phyloP scores from a whole-genome alignment of 1,284 basidiomycete species.

The Hypsizygus ulmarius region DNA sequence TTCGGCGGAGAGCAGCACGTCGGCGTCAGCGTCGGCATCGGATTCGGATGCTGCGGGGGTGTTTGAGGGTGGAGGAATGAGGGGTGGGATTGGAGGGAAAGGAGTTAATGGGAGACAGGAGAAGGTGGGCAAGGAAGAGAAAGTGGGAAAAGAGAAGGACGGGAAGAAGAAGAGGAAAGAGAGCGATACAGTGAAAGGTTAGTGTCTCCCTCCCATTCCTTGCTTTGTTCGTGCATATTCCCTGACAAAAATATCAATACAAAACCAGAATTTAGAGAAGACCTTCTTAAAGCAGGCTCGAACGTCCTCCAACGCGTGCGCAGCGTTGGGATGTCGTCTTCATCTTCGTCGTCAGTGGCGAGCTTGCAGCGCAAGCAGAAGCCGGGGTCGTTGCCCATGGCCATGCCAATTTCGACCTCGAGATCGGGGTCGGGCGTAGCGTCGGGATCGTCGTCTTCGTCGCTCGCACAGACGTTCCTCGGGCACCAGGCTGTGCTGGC shows the following conservation, averaged over 20 bases:
- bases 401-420: no score
- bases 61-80: conserved; percentile 13
- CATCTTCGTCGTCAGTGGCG: conserved; percentile 10
- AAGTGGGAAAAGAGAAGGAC: neutral
- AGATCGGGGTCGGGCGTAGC: no score
- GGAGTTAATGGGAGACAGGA: conserved; percentile 17
- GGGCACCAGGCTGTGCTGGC: no score
- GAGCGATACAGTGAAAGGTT: conserved; percentile 21
- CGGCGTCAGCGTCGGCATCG: conserved; percentile 31
- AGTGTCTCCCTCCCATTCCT: conserved; percentile 34
- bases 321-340: conserved; percentile 23
- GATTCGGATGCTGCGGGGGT: conserved; percentile 27
- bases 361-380: neutral
- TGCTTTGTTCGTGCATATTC: no score
- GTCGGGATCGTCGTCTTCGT: no score
- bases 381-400: no score
- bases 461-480: no score
- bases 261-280: conserved; percentile 18
- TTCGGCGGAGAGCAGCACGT: conserved; percentile 20
- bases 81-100: neutral
- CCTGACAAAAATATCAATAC: conserved; percentile 32
- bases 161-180: conserved; percentile 7
- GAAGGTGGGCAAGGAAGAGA: conserved; percentile 14
- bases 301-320: conserved; percentile 23
- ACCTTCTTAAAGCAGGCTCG: conserved; percentile 21